Evolutionary conservation across 129 eudicot genomes (phyloP), one percentile per base, ranked within the genome.

Genomic region (Silybum marianum): DNA sequence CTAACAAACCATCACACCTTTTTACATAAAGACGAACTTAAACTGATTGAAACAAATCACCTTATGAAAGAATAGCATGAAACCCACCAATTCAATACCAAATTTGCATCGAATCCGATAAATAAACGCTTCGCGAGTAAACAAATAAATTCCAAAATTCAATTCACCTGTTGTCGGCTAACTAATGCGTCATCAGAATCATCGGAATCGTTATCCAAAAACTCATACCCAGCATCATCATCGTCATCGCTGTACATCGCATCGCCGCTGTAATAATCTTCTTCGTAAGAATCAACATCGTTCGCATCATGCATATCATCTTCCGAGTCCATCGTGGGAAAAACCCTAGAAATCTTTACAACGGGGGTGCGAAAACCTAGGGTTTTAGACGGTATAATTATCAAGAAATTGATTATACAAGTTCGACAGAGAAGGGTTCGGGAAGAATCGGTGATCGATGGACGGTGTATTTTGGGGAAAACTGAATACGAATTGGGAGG

Each of bases 251-350:
- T 83, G 54, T 82, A 36, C 71, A 72, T 82, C 66, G 86, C 77
- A 62, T 86, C 92, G 22, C 89, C 89, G 76, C 92, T 88, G 76
- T 86, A 88, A 71, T 76, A 88, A 70, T 90, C 90, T 9, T 88
- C 94, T 0, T 88, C 94, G 12, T 81, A 69, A 14, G 84, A 88
- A 66, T 88, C 93, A 39, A 78, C 77, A 75, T 85, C 93, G 79
- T 90, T 76, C 22, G 91, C 91, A 71, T 90, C 94, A 75, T 88
- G 92, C 95, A 90, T 90, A 79, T 90, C 92, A 30, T 90, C 95
- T 68, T 90, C 95, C 7, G 95, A 90, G 78, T 86, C 95, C 95
- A 90, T 88, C 78, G 79, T 30, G 0, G 48, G 71, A 30, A 46
- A 73, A 25, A 73, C 83, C 85, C 83, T 81, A 81, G 65, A 28